Base-by-base conservation (phyloP, 192 early-diverging fungal species). In the Mortierella hygrophila region DNA sequence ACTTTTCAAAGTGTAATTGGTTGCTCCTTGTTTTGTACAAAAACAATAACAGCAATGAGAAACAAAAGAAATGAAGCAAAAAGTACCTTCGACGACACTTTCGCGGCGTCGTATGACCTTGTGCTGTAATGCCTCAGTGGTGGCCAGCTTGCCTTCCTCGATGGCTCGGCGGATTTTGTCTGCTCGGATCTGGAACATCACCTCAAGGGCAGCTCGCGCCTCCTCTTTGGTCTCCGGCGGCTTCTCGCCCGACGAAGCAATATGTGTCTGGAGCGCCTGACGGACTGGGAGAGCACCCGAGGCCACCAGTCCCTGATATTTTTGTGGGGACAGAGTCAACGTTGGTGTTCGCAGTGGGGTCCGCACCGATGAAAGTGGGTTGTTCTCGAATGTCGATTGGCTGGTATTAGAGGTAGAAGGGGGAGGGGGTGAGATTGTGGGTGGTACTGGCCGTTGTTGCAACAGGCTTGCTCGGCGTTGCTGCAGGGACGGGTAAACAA, bases 111-210 rank as follows among this genome's bases (percentile, higher is more conserved):
- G 75, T 55, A 77, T 77, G 41, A 86, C 79, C 41, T 68, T 76
- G 21, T 80, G 79, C 65, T 77, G 55, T 57, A 86, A 72, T 10
- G 79, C 84, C 63, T 86, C 84, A 15, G 84, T 42, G 0, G 84
- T 86, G 63, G 84, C 74, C 44, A 86, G 75, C 49, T 80, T 42
- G 0, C 84, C 84, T 9, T 86, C 70, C 29, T 86, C 84, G n/a
- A 86, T 86, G 35, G 84, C 70, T 40, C 47, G 75, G 38, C 84
- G 84, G 46, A 86, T 76, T 49, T 74, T 86, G 23, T 72, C 78
- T 4, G 84, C 84, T 3, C 84, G 84, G 47, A 86, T 68, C 52
- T 80, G 84, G 49, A 86, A 86, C 84, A 86, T 86, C 18, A 35
- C 79, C 35, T 86, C 84, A 5, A 86, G 76, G 32, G 74, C 76